phyloP scores from a whole-genome alignment of 2,329 filamentous ascomycete genomes.

The Pseudogymnoascus sp. region DNA sequence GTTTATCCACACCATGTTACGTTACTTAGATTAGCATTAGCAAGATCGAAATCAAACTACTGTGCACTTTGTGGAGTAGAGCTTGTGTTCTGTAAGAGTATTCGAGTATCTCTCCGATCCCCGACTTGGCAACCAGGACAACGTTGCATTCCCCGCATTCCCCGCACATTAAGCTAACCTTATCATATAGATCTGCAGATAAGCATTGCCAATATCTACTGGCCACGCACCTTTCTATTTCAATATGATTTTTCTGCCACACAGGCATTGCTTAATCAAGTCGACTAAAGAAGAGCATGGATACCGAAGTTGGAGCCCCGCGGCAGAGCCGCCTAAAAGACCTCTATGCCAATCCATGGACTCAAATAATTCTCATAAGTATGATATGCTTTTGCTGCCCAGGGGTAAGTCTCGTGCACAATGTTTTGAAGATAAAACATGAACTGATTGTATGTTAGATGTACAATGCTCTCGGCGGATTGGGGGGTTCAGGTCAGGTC shows the following conservation, averaged over 20 bases:
- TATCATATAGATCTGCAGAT: background rate
- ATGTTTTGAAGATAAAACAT: background rate
- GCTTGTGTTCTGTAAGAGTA: background rate
- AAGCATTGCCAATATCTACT: background rate
- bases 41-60: background rate
- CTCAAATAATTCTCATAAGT: slow-evolving; percentile 41
- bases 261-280: background rate
- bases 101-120: background rate
- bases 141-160: background rate
- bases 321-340: slow-evolving; percentile 4
- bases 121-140: background rate
- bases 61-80: background rate
- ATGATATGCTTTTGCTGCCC: slow-evolving; percentile 43
- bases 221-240: background rate
- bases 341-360: slow-evolving; percentile 39
- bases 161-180: background rate
- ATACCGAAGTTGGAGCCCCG: background rate
- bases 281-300: background rate
- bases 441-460: slow-evolving; percentile 28
- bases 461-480: slow-evolving; percentile 40
- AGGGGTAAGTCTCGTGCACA: slow-evolving; percentile 30
- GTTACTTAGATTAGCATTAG: background rate
- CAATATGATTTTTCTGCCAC: background rate
- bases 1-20: background rate
- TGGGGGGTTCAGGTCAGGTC: slow-evolving; percentile 40